A percentile compares a stretch with the other conserved stretches of the same genome.
Evolutionary conservation across 2,329 filamentous ascomycete genomes (phyloP).

Genomic region (Salinomyces thailandicus): DNA sequence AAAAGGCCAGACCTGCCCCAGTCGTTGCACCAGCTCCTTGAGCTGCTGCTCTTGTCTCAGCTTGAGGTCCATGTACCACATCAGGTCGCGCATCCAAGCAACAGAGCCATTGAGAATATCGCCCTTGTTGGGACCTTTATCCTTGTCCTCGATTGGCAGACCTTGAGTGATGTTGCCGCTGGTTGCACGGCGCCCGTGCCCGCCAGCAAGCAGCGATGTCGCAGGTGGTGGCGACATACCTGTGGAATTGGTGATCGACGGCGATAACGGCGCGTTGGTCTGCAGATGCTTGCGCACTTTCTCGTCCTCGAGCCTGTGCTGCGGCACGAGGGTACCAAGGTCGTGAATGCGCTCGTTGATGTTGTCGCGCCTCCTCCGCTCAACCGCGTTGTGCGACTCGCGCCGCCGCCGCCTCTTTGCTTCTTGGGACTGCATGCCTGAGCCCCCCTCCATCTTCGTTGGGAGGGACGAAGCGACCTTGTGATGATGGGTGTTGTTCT

Average conservation of each 20-base stretch:
- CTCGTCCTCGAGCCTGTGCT: slow-evolving; percentile 89
- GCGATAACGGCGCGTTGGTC: slow-evolving; percentile 82
- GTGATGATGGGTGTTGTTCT: slow-evolving; percentile 55
- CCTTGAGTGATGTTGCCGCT: slow-evolving; percentile 83
- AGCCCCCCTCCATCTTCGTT: slow-evolving; percentile 59
- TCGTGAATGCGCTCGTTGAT: slow-evolving; percentile 99
- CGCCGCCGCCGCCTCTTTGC: slow-evolving; percentile 84
- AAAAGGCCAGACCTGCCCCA: slow-evolving; percentile 69
- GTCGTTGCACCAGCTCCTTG: slow-evolving; percentile 59
- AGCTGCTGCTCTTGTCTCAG: slow-evolving; percentile 83
- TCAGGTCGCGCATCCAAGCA: slow-evolving; percentile 91
- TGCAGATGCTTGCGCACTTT: slow-evolving; percentile 91
- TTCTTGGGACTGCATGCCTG: slow-evolving; percentile 65
- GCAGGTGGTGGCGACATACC: slow-evolving; percentile 53
- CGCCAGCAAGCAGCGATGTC: slow-evolving; percentile 78
- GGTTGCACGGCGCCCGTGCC: slow-evolving; percentile 64
- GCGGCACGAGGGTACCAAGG: slow-evolving; percentile 81
- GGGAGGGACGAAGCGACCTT: slow-evolving; percentile 57
- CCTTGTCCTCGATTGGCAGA: slow-evolving; percentile 88
- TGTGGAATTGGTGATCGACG: slow-evolving; percentile 57
- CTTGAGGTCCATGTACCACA: slow-evolving; percentile 92
- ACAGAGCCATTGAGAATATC: slow-evolving; percentile 96
- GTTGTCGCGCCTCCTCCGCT: slow-evolving; percentile 88
- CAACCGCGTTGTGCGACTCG: slow-evolving; percentile 93
- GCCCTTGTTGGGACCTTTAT: slow-evolving; percentile 97